Conservation (phyloP, 169 alveolate genomes). For the Plasmodium vinckei region DNA sequence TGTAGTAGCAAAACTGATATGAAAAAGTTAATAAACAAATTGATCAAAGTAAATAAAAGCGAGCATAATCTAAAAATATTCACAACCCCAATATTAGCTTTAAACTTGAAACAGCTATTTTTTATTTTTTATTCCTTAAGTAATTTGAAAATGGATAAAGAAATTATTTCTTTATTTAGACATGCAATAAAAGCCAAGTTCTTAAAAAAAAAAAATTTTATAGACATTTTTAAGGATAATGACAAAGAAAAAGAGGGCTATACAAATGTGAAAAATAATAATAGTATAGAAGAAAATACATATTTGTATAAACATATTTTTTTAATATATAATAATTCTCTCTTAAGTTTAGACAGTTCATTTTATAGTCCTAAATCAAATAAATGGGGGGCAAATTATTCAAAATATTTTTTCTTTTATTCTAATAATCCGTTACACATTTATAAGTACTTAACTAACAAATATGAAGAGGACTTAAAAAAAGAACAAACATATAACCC, state of each 20-base stretch:
- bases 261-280: background rate
- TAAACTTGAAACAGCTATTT: constrained; percentile 65
- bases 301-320: constrained; percentile 17
- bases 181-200: constrained; percentile 1
- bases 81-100: constrained; percentile 28
- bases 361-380: constrained; percentile 6
- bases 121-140: constrained; percentile 40
- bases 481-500: background rate
- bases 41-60: background rate
- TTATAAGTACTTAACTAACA: constrained; percentile 17
- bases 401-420: constrained; percentile 6
- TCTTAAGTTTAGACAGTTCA: constrained; percentile 8
- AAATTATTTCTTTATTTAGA: constrained; percentile 20
- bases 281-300: background rate
- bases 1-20: constrained; percentile 15
- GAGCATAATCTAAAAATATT: background rate
- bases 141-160: constrained; percentile 36
- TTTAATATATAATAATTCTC: constrained; percentile 25
- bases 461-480: background rate
- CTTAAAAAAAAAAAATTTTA: constrained; percentile 2
- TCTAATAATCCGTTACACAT: constrained; percentile 55
- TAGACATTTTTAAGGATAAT: background rate
- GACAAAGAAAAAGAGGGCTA: background rate
- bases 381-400: constrained; percentile 2
- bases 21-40: constrained; percentile 8